Base-by-base conservation (phyloP, 345 rosid genomes). In the Odontarrhena argentea region DNA sequence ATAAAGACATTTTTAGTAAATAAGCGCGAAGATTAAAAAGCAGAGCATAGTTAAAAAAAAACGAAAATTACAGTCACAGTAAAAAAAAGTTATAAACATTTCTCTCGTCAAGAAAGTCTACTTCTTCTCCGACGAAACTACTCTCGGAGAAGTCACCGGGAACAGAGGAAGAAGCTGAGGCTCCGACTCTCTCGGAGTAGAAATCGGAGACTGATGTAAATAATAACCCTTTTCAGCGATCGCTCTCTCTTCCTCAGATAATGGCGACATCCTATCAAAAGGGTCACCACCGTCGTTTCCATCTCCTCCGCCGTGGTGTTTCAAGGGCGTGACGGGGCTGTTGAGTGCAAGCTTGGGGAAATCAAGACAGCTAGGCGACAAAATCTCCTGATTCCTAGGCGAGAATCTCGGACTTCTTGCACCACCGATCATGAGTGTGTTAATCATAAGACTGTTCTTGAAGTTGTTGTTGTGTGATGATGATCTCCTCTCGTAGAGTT, bases 311-410 rank as follows among this genome's bases (percentile, higher is more conserved):
- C 49, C 71, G 43, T 69, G 69, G 43, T 69, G 69, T 14, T 76
- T 85, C 28, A 86, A 62, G 42, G 96, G 89, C 14, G 99, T 93
- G 35, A 93, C 96, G 13, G 96, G 97, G 43, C 96, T 91, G 70
- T 92, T 86, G n/a, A 94, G 89, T 0, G 87, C 85, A 8, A 94
- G 87, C 69, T 84, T 91, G 0, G 99, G 97, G 70, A 94, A 94
- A 25, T 91, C 95, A 45, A 94, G 96, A 86, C 87, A 66, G 72
- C 96, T 88, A 11, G 99, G 99, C 11, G 99, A 94, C 74, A 91
- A 63, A 75, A 91, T 84, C 79, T 91, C 99, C 26, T 65, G 69
- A 57, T 82, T 85, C 46, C 89, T 76, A 7, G 96, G 92, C 24
- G 96, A 88, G 76, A 84, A 81, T 57, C 81, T 77, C 1, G 71